These are phyloP conservation scores for Jamesozyma jinghongensis DNA, from an alignment of 805 yeast species.

Conservation along the genomic window DNA sequence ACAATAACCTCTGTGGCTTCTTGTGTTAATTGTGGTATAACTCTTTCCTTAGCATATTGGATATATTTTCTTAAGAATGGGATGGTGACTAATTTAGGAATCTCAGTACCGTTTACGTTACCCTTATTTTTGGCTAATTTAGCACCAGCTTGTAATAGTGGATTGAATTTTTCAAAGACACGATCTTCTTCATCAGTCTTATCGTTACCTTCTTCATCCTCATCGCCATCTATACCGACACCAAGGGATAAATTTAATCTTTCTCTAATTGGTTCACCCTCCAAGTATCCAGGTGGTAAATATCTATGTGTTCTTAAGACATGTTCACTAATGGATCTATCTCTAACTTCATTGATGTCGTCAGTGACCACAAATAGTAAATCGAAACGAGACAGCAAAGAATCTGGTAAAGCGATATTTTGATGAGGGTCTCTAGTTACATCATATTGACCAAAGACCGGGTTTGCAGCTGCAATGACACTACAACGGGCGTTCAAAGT, in stretches of 20 bases:
- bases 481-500: conserved; percentile 94
- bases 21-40: conserved; percentile 69
- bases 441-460: conserved; percentile 94
- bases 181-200: conserved; percentile 38
- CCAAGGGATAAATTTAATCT: conserved; percentile 59
- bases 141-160: conserved; percentile 76
- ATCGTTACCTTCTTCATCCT: conserved; percentile 31
- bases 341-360: conserved; percentile 77
- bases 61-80: conserved; percentile 85
- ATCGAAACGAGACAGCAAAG: conserved; percentile 93
- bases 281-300: conserved; percentile 76
- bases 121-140: conserved; percentile 32
- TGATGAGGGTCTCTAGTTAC: conserved; percentile 92
- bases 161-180: conserved; percentile 78
- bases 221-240: conserved; percentile 60
- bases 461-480: conserved; percentile 96
- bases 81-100: conserved; percentile 53
- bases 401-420: conserved; percentile 94
- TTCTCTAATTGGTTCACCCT: conserved; percentile 92
- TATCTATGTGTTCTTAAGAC: conserved; percentile 89
- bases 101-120: conserved; percentile 29
- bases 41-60: conserved; percentile 86
- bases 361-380: conserved; percentile 91
- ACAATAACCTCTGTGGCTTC: conserved; percentile 77
- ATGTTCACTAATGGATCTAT: conserved; percentile 85